Evolutionary conservation across 169 alveolate genomes (phyloP), one percentile per base, ranked within the genome.

Genomic region (Eimeria sp.): DNA sequence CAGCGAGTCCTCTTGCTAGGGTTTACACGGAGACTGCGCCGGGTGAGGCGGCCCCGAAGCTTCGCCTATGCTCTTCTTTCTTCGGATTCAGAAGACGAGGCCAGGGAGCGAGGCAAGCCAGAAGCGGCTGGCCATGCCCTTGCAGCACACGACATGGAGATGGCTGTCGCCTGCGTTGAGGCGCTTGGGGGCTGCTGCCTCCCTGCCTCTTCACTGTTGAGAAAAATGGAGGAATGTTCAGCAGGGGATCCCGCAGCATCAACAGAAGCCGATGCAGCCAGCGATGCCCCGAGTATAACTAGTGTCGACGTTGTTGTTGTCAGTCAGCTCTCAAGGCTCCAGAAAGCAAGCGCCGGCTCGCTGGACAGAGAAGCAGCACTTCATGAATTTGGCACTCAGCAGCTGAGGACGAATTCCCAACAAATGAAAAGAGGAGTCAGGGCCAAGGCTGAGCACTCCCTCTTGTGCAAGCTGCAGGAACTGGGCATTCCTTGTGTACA

Each of bases 1-100:
- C 95, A 71, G 76, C 62, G 78, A 16, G 93, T 87, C 66, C 93
- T 87, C 82, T 74, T 87, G 52, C 93, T 87, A 83, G 93, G 93
- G 14, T 87, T 72, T 43, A 87, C 93, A 0, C 82, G 83, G 82
- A 62, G 82, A 64, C 82, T 87, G 80, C 93, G 82, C 60, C 93
- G 93, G 64, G 93, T 87, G 62, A 72, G 93, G 49, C 62, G 82
- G 33, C 62, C 93, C 18, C 25, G 93, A 30, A 54, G 49, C 56
- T 64, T 64, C 33, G 82, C 77, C 66, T 66, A 43, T 27, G 56
- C 68, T 14, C 30, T 66, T 23, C 74, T 87, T 27, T 72, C 93
- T 37, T 60, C 78, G 27, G 93, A 87, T 27, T 87, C 93, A 33
- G 93, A 87, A 43, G 80, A 66, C 62, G 64, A 16, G 27, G 13